Base-by-base conservation (phyloP, 2,329 filamentous ascomycete species). In the Aspergillus sp. region DNA sequence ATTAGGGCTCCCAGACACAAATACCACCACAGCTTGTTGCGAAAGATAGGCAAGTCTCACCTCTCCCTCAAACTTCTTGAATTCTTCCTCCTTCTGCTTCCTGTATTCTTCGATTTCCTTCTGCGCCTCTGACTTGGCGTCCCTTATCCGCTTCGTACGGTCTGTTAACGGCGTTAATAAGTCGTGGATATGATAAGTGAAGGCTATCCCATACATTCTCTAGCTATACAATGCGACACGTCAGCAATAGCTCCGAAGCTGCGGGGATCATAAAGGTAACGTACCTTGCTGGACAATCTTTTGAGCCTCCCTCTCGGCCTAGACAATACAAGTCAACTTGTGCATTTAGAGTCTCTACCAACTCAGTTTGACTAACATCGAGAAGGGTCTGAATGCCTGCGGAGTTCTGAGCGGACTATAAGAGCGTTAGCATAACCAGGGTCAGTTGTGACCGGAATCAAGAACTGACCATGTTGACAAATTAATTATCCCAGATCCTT, bases 221-320 rank as follows among this genome's bases (percentile, higher is more conserved):
- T 87, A 74, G 92, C 92, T 96, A 70, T 59, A 69, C 46, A 73
- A 76, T 67, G 62, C 55, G 58, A 64, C 55, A 60, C 62, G 64
- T 72, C 61, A 73, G 69, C 66, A 15, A 64, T 60, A 57, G 45
- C 53, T 31, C 41, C 31, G 53, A 43, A 8, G n/a, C 30, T 43
- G 46, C 45, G 22, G 17, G 45, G 11, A 11, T 5, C 22, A 7
- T 5, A 30, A 3, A 22, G 30, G 46, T 45, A 43, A 77, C 82
- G 64, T 79, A 96, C 94, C 91, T 87, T 95, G 93, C 80, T 98
- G 94, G 61, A 99, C 93, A 78, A 99, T 99, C 87, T 97, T 97
- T 82, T 97, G 94, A 64, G 95, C 95, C 80, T 98, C 94, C 81
- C 93, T 91, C 87, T 99, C 95, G 72, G 95, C 93, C 94, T 98